Evolutionary conservation across 1,284 basidiomycete genomes (phyloP).

Genomic region (Ganoderma resinaceum): DNA sequence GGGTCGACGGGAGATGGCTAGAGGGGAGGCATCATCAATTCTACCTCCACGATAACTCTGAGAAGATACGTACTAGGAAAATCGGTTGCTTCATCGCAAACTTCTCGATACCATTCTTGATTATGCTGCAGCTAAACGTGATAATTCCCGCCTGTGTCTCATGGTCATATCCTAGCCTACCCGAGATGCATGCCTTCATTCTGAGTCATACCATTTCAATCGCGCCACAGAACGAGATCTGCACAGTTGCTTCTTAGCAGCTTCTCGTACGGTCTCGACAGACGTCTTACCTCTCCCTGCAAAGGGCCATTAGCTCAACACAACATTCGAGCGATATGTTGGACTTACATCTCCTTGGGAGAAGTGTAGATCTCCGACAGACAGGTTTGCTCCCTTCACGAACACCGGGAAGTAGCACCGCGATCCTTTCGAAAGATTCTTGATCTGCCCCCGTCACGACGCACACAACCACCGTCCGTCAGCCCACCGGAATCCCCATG

Average conservation of each 20-base stretch:
- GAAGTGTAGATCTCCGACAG: constrained; percentile 84
- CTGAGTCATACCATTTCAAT: constrained; percentile 80
- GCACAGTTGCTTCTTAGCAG: neutral
- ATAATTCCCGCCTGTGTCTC: constrained; percentile 70
- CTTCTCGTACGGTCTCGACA: no score
- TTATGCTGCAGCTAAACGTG: constrained; percentile 76
- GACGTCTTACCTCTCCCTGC: constrained; percentile 59
- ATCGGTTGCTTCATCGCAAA: constrained; percentile 80
- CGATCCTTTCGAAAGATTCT: constrained; percentile 75
- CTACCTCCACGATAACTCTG: neutral
- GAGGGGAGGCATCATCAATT: neutral
- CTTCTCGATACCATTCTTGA: constrained; percentile 79
- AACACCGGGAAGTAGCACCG: constrained; percentile 84
- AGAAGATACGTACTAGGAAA: constrained; percentile 57
- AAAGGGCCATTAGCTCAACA: neutral
- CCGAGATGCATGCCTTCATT: no score
- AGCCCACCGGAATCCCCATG: neutral
- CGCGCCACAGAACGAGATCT: constrained; percentile 81
- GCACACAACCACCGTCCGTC: neutral
- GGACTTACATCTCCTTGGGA: constrained; percentile 76
- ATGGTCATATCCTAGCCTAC: constrained; percentile 3
- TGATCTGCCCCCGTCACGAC: constrained; percentile 56
- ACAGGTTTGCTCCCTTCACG: constrained; percentile 77
- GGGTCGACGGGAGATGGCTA: constrained; percentile 81
- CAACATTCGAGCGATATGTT: neutral